These are phyloP conservation scores for Fusarium newnesense DNA, from an alignment of 2,329 filamentous ascomycete genomes.

Conservation along the genomic window DNA sequence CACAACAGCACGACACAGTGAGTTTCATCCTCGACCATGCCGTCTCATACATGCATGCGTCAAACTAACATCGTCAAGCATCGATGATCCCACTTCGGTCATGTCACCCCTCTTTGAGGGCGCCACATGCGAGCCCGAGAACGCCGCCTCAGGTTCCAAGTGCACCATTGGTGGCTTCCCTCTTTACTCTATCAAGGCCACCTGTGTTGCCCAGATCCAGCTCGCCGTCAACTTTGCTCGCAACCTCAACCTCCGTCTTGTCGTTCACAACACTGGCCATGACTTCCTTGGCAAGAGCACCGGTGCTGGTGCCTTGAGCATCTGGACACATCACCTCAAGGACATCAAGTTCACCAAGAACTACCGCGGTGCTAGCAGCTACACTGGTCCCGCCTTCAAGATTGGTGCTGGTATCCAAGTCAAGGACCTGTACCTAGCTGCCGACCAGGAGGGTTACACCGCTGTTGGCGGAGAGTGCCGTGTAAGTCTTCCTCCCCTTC, in stretches of 20 bases:
- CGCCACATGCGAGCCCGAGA: slow-evolving; percentile 49
- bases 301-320: slow-evolving; percentile 57
- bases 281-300: slow-evolving; percentile 67
- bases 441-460: slow-evolving; percentile 56
- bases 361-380: slow-evolving; percentile 52
- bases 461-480: slow-evolving; percentile 66
- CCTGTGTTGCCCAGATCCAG: slow-evolving; percentile 58
- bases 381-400: slow-evolving; percentile 62
- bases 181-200: slow-evolving; percentile 54
- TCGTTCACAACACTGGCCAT: slow-evolving; percentile 63
- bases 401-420: slow-evolving; percentile 65
- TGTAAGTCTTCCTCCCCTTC: neutral
- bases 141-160: slow-evolving; percentile 34
- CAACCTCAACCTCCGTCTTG: slow-evolving; percentile 58
- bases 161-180: slow-evolving; percentile 57
- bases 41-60: neutral
- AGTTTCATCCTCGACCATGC: neutral
- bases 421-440: slow-evolving; percentile 57
- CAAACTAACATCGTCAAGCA: slow-evolving; percentile 25
- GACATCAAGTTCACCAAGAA: slow-evolving; percentile 54
- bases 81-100: slow-evolving; percentile 51
- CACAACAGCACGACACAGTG: slow-evolving; percentile 27
- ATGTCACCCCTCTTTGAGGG: slow-evolving; percentile 55
- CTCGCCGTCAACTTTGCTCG: slow-evolving; percentile 59
- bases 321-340: slow-evolving; percentile 55